Percentiles rank a stretch among this genome's conserved stretches.
phyloP scores from a whole-genome alignment of 73 alveolate genomes.

The Effrenium voratum region DNA sequence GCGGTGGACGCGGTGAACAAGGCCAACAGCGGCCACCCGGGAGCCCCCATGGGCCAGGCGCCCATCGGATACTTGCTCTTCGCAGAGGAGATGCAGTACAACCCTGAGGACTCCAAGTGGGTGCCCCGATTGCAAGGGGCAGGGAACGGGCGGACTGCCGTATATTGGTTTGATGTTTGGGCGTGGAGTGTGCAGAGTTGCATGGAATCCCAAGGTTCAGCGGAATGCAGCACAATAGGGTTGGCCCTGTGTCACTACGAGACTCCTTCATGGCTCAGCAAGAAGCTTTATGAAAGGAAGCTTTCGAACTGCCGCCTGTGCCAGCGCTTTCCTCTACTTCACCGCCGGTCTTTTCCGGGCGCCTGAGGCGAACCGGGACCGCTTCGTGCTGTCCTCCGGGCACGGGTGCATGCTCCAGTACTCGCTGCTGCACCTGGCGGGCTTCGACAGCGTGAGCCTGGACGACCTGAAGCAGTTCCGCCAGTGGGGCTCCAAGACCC shows the following conservation, averaged over 20 bases:
- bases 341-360: too few relatives aligned
- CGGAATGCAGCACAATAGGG: too few relatives aligned
- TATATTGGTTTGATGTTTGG: neutral
- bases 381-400: constrained; percentile 39
- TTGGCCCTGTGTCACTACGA: too few relatives aligned
- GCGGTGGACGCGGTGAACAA: constrained; percentile 42
- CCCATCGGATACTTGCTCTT: constrained; percentile 36
- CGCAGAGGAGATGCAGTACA: constrained; percentile 20
- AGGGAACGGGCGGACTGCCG: too few relatives aligned
- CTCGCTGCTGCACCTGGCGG: constrained; percentile 47
- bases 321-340: too few relatives aligned
- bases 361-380: constrained; percentile 3
- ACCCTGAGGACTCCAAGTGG: neutral
- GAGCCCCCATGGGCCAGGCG: constrained; percentile 46
- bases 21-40: constrained; percentile 53
- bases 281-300: too few relatives aligned
- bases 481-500: neutral
- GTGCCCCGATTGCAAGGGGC: neutral
- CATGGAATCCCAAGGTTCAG: too few relatives aligned
- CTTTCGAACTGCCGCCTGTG: too few relatives aligned
- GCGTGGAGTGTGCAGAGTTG: neutral
- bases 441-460: constrained; percentile 23
- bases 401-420: constrained; percentile 44
- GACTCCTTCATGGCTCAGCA: too few relatives aligned
- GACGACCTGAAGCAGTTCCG: constrained; percentile 52